Conservation (phyloP, 1,284 basidiomycete species). For the Pseudozyma sp. region DNA sequence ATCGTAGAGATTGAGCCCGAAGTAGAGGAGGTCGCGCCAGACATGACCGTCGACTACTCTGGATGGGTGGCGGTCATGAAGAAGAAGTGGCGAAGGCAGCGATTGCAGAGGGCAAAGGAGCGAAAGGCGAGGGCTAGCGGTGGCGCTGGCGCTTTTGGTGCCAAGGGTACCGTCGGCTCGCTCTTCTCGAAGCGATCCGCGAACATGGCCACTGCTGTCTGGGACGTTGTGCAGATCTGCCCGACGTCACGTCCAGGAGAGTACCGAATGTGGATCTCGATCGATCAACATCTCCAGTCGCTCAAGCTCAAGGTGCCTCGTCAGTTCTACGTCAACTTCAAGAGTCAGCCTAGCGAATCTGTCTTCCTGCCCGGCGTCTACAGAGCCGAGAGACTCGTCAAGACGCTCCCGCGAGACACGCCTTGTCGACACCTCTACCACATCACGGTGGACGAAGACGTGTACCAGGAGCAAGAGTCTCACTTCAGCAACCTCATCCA, state of each 20-base stretch:
- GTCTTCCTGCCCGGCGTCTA: constrained; percentile 77
- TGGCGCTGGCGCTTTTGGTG: constrained; percentile 10
- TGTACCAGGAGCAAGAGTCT: constrained; percentile 84
- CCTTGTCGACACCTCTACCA: constrained; percentile 85
- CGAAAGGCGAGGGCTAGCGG: constrained; percentile 65
- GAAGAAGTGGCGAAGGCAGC: constrained; percentile 80
- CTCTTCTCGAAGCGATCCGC: constrained; percentile 82
- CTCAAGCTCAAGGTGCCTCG: constrained; percentile 87
- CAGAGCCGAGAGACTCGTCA: constrained; percentile 78
- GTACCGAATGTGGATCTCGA: constrained; percentile 88
- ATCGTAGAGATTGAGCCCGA: constrained; percentile 38
- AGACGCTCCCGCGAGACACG: constrained; percentile 83
- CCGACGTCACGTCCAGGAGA: constrained; percentile 82
- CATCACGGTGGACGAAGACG: constrained; percentile 83
- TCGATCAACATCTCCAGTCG: constrained; percentile 82
- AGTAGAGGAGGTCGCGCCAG: constrained; percentile 54
- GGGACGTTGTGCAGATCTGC: constrained; percentile 94
- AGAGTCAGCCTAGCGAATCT: constrained; percentile 75
- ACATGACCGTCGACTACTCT: constrained; percentile 74
- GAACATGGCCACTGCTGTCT: constrained; percentile 77
- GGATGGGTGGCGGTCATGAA: constrained; percentile 85
- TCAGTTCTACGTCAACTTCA: constrained; percentile 92
- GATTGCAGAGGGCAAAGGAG: constrained; percentile 68
- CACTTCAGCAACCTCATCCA: constrained; percentile 93
- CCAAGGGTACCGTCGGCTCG: constrained; percentile 69